phyloP scores from a whole-genome alignment of 1,284 basidiomycete species.

The Cryptococcus maquisensis region DNA sequence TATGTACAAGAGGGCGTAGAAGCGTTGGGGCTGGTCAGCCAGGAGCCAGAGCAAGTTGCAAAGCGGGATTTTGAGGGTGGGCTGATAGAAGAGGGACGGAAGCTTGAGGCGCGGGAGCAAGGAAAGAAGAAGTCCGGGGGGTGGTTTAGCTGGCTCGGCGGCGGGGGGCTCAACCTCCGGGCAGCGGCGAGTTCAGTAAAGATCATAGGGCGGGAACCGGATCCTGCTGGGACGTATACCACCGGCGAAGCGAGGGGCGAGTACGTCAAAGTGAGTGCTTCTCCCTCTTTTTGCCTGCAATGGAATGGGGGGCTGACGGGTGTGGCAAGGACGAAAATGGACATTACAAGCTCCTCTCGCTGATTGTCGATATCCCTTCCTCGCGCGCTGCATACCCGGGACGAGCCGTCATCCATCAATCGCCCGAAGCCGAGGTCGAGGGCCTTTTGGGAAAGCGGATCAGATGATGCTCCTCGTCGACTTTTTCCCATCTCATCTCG shows the following conservation, averaged over 20 bases:
- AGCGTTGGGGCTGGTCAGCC: conserved; percentile 3
- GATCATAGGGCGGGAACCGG: conserved; percentile 15
- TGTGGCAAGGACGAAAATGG: conserved; percentile 33
- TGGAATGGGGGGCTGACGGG: background rate
- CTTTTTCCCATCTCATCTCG: background rate
- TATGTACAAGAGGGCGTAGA: background rate
- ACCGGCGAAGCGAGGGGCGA: conserved; percentile 46
- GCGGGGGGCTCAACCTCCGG: conserved; percentile 10
- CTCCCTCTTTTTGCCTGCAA: background rate
- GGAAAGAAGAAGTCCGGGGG: background rate
- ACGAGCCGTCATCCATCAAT: conserved; percentile 43
- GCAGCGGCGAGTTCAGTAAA: background rate
- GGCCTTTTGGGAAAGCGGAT: conserved; percentile 30
- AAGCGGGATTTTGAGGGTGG: background rate
- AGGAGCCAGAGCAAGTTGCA: background rate
- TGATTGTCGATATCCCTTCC: conserved; percentile 44
- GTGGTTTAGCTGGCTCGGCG: conserved; percentile 9
- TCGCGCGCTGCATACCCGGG: conserved; percentile 35
- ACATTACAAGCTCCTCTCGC: conserved; percentile 39
- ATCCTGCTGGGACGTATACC: conserved; percentile 47
- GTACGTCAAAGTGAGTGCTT: conserved; percentile 43
- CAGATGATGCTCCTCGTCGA: background rate
- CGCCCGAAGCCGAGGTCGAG: conserved; percentile 41
- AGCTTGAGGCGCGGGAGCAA: background rate
- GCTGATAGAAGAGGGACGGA: background rate